Base-by-base conservation (phyloP, 2,329 filamentous ascomycete genomes). In the Albifimbria verrucaria region DNA sequence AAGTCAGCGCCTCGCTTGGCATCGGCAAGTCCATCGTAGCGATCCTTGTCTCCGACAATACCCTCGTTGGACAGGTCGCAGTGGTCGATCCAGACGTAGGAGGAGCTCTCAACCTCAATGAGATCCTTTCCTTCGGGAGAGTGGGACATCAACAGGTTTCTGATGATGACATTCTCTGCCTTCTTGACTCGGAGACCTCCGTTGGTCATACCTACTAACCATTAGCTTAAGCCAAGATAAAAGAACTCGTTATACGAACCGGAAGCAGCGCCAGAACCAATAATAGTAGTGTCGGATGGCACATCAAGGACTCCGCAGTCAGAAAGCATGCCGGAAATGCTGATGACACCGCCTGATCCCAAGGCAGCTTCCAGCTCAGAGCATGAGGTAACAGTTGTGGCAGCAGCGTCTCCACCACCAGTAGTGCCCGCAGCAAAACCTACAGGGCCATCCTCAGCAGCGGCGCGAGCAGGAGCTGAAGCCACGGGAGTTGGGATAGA, bases 121-220 rank as follows among this genome's bases (percentile, higher is more conserved):
- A 78, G 73, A 62, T 84, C 80, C 43, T 76, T 76, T 48, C 70
- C 66, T 23, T 70, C 65, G 21, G 73, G 69, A 7, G 80, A 73
- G 53, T 78, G 74, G 57, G 70, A 62, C 57, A 81, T 72, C 56
- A 76, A 75, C 23, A 84, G 62, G 68, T 84, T 83, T 49, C 76
- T 77, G 50, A 83, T 65, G 55, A 83, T 82, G 49, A 83, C 79
- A 59, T 83, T 83, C 53, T 62, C 72, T 18, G 66, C 69, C 36
- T 68, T 63, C 64, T 76, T 77, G 58, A 82, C 67, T 51, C 72
- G 74, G 47, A 83, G 66, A 7, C 75, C 75, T 51, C 76, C 66
- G 49, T 73, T 71, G n/a, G 71, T 68, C 21, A 82, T 39, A n/a
- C 32, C 32, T 65, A 49, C 53, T 11, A 15, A 17, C 3, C 6